Base-by-base conservation (phyloP, 768 basidiomycete genomes). In the Calocybe cyanea region DNA sequence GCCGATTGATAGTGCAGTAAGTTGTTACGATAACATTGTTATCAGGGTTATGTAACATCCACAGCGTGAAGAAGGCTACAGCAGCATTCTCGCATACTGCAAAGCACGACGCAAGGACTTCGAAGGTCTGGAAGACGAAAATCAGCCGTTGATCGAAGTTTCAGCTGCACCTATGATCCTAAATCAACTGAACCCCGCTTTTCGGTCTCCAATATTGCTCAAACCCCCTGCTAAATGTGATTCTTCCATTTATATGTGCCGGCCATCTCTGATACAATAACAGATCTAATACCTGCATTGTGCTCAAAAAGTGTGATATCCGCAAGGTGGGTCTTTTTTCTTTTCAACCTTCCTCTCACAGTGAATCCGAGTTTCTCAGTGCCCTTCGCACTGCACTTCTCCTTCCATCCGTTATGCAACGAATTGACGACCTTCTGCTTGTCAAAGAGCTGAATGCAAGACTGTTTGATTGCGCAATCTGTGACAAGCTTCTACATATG, bases 211-310 rank as follows among this genome's bases (percentile, higher is more conserved):
- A 38, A 60, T 67, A 32, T 57, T 69, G 43, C 58, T 49, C 50
- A 76, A 69, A 55, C 62, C 57, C 2, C 65, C 72, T 4, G 71
- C 77, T 4, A 87, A 85, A 67, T 86, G 88, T 87, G 60, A 41
- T 46, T 3, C 8, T 31, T 7, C 14, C 5, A 24, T 19, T 11
- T 19, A 17, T 17, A 8, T 21, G 1, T 17, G 10, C 19, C 14
- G 25, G 40, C 5, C 7, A 40, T 14, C 4, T 13, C 18, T 15
- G 18, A 13, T 30, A 17, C 18, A 13, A 43, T 6, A 41, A 7
- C 58, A 92, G 89, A 86, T 60, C 70, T 92, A 32, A 88, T 92
- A 55, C 90, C 90, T n/a, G 90, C 92, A 60, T 67, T 91, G 13
- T 87, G 83, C 57, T 75, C 73, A 34, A 85, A 79, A 56, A 81